Percentiles rank a stretch among this genome's conserved stretches.
phyloP scores from a whole-genome alignment of 345 rosid species.

The Euphorbia lathyris region DNA sequence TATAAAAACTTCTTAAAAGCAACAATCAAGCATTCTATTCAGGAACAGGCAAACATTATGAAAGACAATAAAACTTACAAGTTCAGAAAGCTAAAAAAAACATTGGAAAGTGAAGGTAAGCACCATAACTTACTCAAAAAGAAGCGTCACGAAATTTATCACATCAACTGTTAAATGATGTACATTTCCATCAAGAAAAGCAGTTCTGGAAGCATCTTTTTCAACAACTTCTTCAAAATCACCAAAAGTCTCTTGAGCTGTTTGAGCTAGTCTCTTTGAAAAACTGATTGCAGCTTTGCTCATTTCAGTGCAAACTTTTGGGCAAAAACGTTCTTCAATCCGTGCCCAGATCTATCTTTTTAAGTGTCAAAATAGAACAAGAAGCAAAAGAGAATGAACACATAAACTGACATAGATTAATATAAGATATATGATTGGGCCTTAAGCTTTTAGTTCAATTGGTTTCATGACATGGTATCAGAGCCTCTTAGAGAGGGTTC shows the following conservation, averaged over 20 bases:
- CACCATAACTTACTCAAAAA: conserved; percentile 70
- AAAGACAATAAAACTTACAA: neutral
- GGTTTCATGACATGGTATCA: no score
- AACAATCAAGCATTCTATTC: no score
- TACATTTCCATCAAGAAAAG: conserved; percentile 94
- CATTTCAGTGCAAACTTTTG: conserved; percentile 71
- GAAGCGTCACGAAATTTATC: conserved; percentile 87
- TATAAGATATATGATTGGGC: no score
- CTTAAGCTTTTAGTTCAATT: no score
- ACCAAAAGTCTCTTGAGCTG: conserved; percentile 88
- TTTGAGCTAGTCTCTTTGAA: conserved; percentile 79
- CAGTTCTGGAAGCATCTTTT: conserved; percentile 93
- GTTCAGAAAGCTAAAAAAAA: neutral
- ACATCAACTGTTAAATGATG: conserved; percentile 97
- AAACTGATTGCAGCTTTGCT: conserved; percentile 65
- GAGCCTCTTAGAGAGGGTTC: no score
- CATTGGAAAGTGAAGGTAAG: neutral
- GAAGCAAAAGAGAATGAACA: neutral
- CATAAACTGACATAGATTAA: neutral
- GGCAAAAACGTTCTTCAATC: conserved; percentile 64
- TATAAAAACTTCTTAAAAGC: no score
- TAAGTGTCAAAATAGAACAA: neutral
- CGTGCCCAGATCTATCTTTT: conserved; percentile 16
- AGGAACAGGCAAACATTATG: neutral
- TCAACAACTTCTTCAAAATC: conserved; percentile 98